phyloP scores from a whole-genome alignment of 306 rosid genomes.

The Prunus kanzakura region DNA sequence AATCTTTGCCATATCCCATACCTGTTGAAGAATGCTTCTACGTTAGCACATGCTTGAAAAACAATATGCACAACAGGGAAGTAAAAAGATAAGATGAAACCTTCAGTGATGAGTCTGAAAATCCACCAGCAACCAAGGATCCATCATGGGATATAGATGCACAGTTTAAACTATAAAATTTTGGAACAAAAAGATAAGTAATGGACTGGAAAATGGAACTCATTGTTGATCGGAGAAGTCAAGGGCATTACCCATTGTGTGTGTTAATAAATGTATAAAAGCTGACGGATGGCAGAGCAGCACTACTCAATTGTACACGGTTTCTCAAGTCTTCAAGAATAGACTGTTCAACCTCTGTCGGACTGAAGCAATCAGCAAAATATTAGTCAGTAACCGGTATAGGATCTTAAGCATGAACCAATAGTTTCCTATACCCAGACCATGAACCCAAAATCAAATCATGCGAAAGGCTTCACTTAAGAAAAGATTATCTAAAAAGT shows the following conservation, averaged over 20 bases:
- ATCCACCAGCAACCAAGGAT: conserved; percentile 94
- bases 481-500: neutral
- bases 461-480: neutral
- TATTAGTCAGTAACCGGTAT: conserved; percentile 10
- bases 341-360: conserved; percentile 84
- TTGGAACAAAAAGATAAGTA: conserved; percentile 25
- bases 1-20: conserved; percentile 98
- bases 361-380: conserved; percentile 51
- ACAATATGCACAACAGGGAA: neutral
- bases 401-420: conserved; percentile 9
- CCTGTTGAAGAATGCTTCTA: conserved; percentile 39
- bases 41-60: conserved; percentile 12
- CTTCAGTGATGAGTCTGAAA: conserved; percentile 92
- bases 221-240: conserved; percentile 8
- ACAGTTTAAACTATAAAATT: conserved; percentile 71
- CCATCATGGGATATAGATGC: conserved; percentile 91
- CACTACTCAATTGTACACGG: conserved; percentile 90
- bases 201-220: conserved; percentile 17
- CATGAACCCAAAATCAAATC: conserved; percentile 6
- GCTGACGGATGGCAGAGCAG: conserved; percentile 91
- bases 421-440: neutral
- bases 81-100: conserved; percentile 28
- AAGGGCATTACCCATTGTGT: conserved; percentile 65
- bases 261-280: conserved; percentile 85
- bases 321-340: conserved; percentile 94